These are phyloP conservation scores for Scheffersomyces ergatensis DNA, from an alignment of 805 yeast species.

Conservation along the genomic window DNA sequence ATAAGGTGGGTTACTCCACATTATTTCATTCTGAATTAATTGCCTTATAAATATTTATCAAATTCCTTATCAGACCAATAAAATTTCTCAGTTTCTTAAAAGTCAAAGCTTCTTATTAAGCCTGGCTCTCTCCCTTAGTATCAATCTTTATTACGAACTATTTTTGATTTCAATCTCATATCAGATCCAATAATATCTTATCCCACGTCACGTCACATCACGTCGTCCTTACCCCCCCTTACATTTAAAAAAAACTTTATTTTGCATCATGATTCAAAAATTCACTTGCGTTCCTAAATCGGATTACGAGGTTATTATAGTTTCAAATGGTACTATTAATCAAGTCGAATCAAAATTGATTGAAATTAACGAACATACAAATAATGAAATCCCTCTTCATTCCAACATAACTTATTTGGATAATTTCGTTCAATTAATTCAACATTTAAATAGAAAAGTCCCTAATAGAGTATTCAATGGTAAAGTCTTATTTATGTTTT, in stretches of 20 bases:
- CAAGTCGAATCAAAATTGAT: conserved; percentile 26
- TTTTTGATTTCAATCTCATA: no score
- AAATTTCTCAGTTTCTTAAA: no score
- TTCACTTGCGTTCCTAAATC: conserved; percentile 29
- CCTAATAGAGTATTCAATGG: conserved; percentile 17
- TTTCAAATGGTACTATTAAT: conserved; percentile 30
- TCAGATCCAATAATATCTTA: no score
- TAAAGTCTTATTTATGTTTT: conserved; percentile 35
- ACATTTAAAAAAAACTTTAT: background rate
- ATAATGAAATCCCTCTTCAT: conserved; percentile 18
- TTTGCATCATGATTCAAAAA: conserved; percentile 28
- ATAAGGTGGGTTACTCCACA: no score
- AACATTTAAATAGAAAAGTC: conserved; percentile 10
- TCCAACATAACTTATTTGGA: conserved; percentile 24
- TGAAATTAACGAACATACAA: conserved; percentile 16
- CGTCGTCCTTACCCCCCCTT: no score
- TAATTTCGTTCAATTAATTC: conserved; percentile 16
- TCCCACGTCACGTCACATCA: no score
- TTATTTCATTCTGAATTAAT: no score
- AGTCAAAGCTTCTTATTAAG: no score
- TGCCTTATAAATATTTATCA: conserved; percentile 9
- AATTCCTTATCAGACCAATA: conserved; percentile 23
- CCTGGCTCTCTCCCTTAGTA: no score
- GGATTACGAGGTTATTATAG: conserved; percentile 31
- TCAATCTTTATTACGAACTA: no score